Evolutionary conservation across 345 rosid genomes (phyloP), one percentile per base, ranked within the genome.

Genomic region (Gossypium arboreum): DNA sequence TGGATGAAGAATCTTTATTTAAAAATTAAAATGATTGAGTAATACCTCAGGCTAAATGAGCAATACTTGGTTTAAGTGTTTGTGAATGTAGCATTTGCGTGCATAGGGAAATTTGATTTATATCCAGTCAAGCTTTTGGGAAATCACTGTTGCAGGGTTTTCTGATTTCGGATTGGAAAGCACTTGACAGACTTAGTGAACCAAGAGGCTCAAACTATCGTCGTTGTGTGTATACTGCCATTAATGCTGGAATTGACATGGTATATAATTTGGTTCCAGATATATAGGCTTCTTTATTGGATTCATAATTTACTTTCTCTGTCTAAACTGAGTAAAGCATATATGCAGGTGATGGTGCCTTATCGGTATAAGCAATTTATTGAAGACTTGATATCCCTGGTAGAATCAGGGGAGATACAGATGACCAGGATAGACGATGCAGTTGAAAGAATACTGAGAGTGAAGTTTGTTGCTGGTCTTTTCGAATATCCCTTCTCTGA

Each of bases 191-290:
- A 76, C 97, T 94, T 73, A 77, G 87, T 71, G 48, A 79, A 74
- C 92, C 94, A 16, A 64, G 9, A 41, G 97, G 97, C 74, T 89
- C 90, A 62, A 88, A 94, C 87, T 92, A 88, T 75, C 88, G 86
- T 24, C 39, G 62, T 56, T 86, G 93, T 75, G 71, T 92, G 63
- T 81, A 87, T 41, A 51, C 79, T 73, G 88, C 97, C 1, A 79
- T 92, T 72, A 94, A 86, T 84, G 98, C 98, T 50, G 98, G 97
- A 85, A 85, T 88, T 18, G 98, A 94, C 88, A 88, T 94, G 97
- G 97, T 94, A 84, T 43, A 66, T 43, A 66, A 9, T 58, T 61
- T 72, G 22, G 15, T 45, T 24, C 55, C 57, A 15, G 9, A 5
- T 27, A 55, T 44, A 25, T 17, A 57, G 39, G 25, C 50, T 63